Evolutionary conservation across 306 rosid species (phyloP), one percentile per base, ranked within the genome.

Genomic region (Ammopiptanthus mongolicus): DNA sequence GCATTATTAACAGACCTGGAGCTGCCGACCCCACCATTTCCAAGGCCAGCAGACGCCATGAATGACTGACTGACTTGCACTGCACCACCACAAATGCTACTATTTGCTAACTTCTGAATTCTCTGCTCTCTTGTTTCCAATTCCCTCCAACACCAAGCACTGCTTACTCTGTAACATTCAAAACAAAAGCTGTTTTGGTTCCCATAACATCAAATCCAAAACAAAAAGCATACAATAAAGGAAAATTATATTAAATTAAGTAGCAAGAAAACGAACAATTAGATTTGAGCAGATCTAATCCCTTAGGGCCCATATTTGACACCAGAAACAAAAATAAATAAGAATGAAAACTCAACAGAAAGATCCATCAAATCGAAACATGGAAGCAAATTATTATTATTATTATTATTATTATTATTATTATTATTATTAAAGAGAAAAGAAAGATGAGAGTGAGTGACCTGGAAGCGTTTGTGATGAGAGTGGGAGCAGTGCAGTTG

Each of bases 1-100:
- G 82, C 96, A 80, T 86, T 87, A 82, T 88, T 87, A 76, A 59
- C 86, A 71, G 98, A 88, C 90, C 98, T 91, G 42, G 97, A 95
- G 82, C 97, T 88, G 48, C 98, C 97, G 6, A 75, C 92, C 71
- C 93, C 98, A 25, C 98, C 94, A 76, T 86, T 91, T 79, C 96
- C 97, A 53, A 93, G 87, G 85, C 93, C 76, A 46, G 96, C 96
- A 68, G 98, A 95, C 6, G 99, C 93, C 99, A 95, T 94, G 22
- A 29, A 19, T 65, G 50, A 44, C 50, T 47, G 33, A 29, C 3
- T 28, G 31, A 5, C 6, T 5, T 0, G 7, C 6, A 33, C 37
- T 61, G 29, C 58, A 39, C 76, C 71, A 74, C 52, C 62, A 60
- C 62, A 60, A 36, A 65, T 69, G 59, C 75, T 74, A 68, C 69